Conservation (phyloP, 306 rosid genomes). For the Lathyrus tuberosus region DNA sequence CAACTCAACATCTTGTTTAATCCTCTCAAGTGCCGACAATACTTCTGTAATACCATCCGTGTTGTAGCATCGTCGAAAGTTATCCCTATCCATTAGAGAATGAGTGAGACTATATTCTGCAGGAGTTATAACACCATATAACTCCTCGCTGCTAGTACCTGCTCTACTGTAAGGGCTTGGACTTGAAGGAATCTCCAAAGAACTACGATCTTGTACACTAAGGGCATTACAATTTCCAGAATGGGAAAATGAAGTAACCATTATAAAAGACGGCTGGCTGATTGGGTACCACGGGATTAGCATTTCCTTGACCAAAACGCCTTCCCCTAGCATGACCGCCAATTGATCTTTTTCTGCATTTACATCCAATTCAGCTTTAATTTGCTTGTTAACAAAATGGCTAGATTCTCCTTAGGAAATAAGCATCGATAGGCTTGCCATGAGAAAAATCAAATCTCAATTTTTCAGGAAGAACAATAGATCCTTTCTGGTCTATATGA, state of each 20-base stretch:
- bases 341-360: constrained; percentile 56
- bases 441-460: constrained; percentile 96
- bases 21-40: constrained; percentile 86
- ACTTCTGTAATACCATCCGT: constrained; percentile 96
- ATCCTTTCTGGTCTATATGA: constrained; percentile 94
- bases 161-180: constrained; percentile 57
- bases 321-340: constrained; percentile 57
- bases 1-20: constrained; percentile 91
- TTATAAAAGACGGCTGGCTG: constrained; percentile 46
- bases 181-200: constrained; percentile 51
- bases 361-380: constrained; percentile 81
- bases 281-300: constrained; percentile 44
- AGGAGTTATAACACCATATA: constrained; percentile 53
- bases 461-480: constrained; percentile 96
- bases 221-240: constrained; percentile 52
- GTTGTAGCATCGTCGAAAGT: constrained; percentile 63
- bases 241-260: constrained; percentile 51
- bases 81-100: constrained; percentile 59
- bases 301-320: constrained; percentile 62
- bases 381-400: too few relatives aligned
- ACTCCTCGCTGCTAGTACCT: constrained; percentile 54
- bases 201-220: constrained; percentile 47
- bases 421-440: constrained; percentile 87
- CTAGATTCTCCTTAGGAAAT: constrained; percentile 74
- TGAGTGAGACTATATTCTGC: constrained; percentile 59